phyloP scores from a whole-genome alignment of 1,139 yeast genomes.

The Debaryomyces udenii region DNA sequence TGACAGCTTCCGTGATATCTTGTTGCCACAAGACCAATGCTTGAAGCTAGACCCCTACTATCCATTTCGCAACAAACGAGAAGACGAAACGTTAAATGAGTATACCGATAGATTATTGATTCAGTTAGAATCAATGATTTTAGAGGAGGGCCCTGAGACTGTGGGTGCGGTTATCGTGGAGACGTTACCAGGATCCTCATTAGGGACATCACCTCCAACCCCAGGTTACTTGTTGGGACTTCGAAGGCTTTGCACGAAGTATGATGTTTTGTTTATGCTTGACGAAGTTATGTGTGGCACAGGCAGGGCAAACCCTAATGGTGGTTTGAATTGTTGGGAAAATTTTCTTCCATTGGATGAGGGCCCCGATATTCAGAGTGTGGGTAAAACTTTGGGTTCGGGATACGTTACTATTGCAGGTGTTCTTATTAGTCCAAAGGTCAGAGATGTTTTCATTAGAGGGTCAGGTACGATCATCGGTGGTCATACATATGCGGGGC shows the following conservation, averaged over 20 bases:
- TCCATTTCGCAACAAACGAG: slow-evolving; percentile 52
- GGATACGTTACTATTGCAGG: slow-evolving; percentile 68
- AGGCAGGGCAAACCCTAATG: slow-evolving; percentile 46
- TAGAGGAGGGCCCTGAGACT: slow-evolving; percentile 53
- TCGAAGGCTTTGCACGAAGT: slow-evolving; percentile 56
- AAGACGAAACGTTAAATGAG: slow-evolving; percentile 51
- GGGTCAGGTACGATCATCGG: slow-evolving; percentile 52
- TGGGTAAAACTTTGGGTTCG: slow-evolving; percentile 67
- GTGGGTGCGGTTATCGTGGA: slow-evolving; percentile 57
- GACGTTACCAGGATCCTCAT: slow-evolving; percentile 60
- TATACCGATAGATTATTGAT: slow-evolving; percentile 49
- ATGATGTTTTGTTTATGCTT: slow-evolving; percentile 57
- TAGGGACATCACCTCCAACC: slow-evolving; percentile 60
- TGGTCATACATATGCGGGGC: slow-evolving; percentile 65
- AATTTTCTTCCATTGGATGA: slow-evolving; percentile 41
- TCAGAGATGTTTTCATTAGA: slow-evolving; percentile 44
- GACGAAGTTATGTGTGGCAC: slow-evolving; percentile 74
- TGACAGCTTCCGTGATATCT: slow-evolving; percentile 43
- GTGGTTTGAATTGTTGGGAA: slow-evolving; percentile 52
- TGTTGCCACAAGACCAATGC: slow-evolving; percentile 41
- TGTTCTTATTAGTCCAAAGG: slow-evolving; percentile 53
- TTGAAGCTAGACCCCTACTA: slow-evolving; percentile 51
- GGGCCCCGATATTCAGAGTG: slow-evolving; percentile 63
- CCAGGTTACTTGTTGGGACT: slow-evolving; percentile 60
- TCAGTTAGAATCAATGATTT: slow-evolving; percentile 51